Evolutionary conservation across 1,139 yeast genomes (phyloP).

Genomic region (Fermentozyma sake): DNA sequence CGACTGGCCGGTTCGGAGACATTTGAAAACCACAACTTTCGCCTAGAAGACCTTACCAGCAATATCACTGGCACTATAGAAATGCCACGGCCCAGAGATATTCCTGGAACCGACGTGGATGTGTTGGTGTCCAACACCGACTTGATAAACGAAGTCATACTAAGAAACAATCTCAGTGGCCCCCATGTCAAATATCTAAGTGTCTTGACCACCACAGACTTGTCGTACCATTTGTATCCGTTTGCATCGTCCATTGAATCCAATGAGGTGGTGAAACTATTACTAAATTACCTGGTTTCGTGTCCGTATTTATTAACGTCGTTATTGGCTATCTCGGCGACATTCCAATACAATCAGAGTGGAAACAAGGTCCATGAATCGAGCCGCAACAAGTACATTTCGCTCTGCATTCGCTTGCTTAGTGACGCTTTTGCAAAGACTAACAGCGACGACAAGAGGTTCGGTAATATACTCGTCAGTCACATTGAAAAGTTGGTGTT

Average conservation of each 20-base stretch:
- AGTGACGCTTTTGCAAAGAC: slow-evolving; percentile 24
- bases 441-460: background rate
- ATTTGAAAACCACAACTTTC: slow-evolving; percentile 7
- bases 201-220: slow-evolving; percentile 23
- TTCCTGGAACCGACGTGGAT: slow-evolving; percentile 5
- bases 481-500: slow-evolving; percentile 36
- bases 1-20: slow-evolving; percentile 6
- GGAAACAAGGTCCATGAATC: slow-evolving; percentile 27
- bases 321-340: slow-evolving; percentile 35
- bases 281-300: slow-evolving; percentile 29
- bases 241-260: slow-evolving; percentile 33
- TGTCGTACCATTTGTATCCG: slow-evolving; percentile 33
- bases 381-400: slow-evolving; percentile 27
- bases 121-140: slow-evolving; percentile 13
- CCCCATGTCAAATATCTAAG: slow-evolving; percentile 32
- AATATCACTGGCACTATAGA: slow-evolving; percentile 7
- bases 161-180: slow-evolving; percentile 19
- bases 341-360: slow-evolving; percentile 32
- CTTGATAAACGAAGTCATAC: slow-evolving; percentile 22
- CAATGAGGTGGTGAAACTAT: slow-evolving; percentile 31
- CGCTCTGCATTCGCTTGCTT: slow-evolving; percentile 28
- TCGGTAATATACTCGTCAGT: slow-evolving; percentile 11
- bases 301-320: slow-evolving; percentile 35
- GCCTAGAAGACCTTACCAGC: slow-evolving; percentile 6
- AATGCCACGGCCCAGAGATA: slow-evolving; percentile 1